Evolutionary conservation across 2,329 filamentous ascomycete genomes (phyloP).

Genomic region (Aspergillus alliaceus): DNA sequence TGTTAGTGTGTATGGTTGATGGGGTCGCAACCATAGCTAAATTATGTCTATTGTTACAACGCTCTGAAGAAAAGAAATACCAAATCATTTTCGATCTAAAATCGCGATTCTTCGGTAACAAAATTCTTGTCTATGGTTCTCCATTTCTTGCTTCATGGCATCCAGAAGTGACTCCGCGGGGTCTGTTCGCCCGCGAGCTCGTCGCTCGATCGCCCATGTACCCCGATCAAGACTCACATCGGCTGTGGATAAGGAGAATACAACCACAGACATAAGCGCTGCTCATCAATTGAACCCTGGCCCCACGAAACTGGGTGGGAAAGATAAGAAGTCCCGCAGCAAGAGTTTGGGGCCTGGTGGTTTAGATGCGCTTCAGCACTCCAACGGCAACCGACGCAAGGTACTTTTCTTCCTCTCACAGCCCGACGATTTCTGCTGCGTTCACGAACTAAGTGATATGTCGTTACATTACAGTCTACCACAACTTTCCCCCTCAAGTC

Average conservation of each 20-base stretch:
- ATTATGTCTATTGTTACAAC: not conserved
- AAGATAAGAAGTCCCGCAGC: constrained; percentile 72
- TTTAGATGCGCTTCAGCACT: constrained; percentile 75
- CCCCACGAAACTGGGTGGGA: constrained; percentile 38
- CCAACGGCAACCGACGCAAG: constrained; percentile 74
- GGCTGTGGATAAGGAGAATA: constrained; percentile 73
- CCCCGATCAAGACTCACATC: constrained; percentile 48
- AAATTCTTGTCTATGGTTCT: constrained; percentile 14
- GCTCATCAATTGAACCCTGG: constrained; percentile 26
- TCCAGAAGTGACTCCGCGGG: constrained; percentile 36
- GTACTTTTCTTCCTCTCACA: constrained; percentile 50
- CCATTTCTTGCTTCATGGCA: constrained; percentile 27
- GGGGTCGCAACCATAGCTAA: not conserved
- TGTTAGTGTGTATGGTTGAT: not conserved
- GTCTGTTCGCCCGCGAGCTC: constrained; percentile 45
- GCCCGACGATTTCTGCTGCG: not conserved
- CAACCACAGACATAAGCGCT: constrained; percentile 64
- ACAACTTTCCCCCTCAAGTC: constrained; percentile 56
- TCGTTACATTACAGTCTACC: constrained; percentile 35
- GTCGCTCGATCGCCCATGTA: constrained; percentile 71
- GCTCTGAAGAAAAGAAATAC: not conserved
- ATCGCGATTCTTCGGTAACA: not conserved
- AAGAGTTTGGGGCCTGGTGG: constrained; percentile 96
- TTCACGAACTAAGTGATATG: constrained; percentile 8
- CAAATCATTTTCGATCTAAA: not conserved